A percentile compares a stretch with the other conserved stretches of the same genome.
Evolutionary conservation across 2,329 filamentous ascomycete genomes (phyloP).

Genomic region (Tolypocladium ovalisporum): DNA sequence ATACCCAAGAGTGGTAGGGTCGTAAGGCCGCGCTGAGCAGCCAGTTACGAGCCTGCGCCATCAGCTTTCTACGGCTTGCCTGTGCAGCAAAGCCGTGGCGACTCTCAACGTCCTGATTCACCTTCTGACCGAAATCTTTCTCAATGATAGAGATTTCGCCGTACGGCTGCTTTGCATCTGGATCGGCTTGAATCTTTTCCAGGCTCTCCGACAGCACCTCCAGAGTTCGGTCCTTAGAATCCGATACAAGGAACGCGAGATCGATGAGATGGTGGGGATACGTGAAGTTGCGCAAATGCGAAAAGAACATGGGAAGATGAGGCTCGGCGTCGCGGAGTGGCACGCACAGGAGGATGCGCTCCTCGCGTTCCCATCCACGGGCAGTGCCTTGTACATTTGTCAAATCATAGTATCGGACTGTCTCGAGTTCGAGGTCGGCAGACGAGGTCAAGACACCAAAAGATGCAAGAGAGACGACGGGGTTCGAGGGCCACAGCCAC

Average conservation of each 20-base stretch:
- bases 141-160: slow-evolving; percentile 97
- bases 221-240: slow-evolving; percentile 89
- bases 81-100: slow-evolving; percentile 96
- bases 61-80: slow-evolving; percentile 84
- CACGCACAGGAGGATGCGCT: slow-evolving; percentile 89
- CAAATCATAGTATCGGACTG: slow-evolving; percentile 93
- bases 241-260: slow-evolving; percentile 90
- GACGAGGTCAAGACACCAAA: slow-evolving; percentile 58
- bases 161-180: slow-evolving; percentile 71
- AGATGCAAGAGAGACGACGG: slow-evolving; percentile 49
- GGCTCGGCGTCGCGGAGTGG: slow-evolving; percentile 86
- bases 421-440: slow-evolving; percentile 75
- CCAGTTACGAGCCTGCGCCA: slow-evolving; percentile 98
- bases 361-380: slow-evolving; percentile 90
- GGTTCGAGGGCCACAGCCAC: slow-evolving; percentile 63
- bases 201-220: slow-evolving; percentile 64
- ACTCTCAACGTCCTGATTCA: slow-evolving; percentile 95
- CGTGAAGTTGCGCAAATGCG: slow-evolving; percentile 91
- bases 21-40: slow-evolving; percentile 83
- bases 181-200: slow-evolving; percentile 66
- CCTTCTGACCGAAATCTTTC: slow-evolving; percentile 97
- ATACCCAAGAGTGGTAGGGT: slow-evolving; percentile 97
- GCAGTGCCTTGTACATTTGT: slow-evolving; percentile 84
- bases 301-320: slow-evolving; percentile 96
- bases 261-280: slow-evolving; percentile 97